Percentiles rank a stretch among this genome's conserved stretches.
phyloP scores from a whole-genome alignment of 257 asterid genomes.

The Catharanthus roseus region DNA sequence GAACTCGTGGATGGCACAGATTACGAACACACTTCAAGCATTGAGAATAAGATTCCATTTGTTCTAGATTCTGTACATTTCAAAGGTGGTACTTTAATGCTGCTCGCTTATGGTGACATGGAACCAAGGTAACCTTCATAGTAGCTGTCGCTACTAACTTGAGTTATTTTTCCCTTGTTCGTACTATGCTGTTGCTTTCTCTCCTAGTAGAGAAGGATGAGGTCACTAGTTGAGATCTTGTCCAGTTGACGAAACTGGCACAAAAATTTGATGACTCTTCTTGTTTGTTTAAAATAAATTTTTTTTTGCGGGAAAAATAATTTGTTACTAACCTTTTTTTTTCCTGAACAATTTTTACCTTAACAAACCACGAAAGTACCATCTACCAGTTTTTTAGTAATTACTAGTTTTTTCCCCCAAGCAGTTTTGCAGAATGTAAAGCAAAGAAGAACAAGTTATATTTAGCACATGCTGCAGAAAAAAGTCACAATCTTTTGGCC shows the following conservation, averaged over 20 bases:
- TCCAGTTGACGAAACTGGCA: neutral
- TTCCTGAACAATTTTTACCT: neutral
- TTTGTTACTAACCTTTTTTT: neutral
- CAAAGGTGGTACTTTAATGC: slow-evolving; percentile 79
- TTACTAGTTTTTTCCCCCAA: neutral
- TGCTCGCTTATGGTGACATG: slow-evolving; percentile 90
- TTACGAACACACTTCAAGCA: slow-evolving; percentile 41
- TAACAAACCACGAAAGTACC: neutral
- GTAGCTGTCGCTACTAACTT: slow-evolving; percentile 11
- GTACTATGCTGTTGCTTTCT: neutral
- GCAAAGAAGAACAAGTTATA: neutral
- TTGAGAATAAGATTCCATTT: slow-evolving; percentile 62
- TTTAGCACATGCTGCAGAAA: neutral
- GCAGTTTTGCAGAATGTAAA: neutral
- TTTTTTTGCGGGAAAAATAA: neutral
- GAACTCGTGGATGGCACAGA: slow-evolving; percentile 58
- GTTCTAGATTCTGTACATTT: slow-evolving; percentile 80
- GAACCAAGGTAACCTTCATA: slow-evolving; percentile 72
- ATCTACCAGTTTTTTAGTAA: neutral
- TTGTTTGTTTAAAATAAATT: neutral
- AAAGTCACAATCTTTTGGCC: too few relatives aligned
- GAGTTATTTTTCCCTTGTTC: slow-evolving; percentile 1
- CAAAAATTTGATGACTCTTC: neutral
- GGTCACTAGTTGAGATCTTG: neutral
- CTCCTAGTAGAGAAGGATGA: neutral